Conservation (phyloP, 768 basidiomycete genomes). For the Lactifluus hygrophoroides region DNA sequence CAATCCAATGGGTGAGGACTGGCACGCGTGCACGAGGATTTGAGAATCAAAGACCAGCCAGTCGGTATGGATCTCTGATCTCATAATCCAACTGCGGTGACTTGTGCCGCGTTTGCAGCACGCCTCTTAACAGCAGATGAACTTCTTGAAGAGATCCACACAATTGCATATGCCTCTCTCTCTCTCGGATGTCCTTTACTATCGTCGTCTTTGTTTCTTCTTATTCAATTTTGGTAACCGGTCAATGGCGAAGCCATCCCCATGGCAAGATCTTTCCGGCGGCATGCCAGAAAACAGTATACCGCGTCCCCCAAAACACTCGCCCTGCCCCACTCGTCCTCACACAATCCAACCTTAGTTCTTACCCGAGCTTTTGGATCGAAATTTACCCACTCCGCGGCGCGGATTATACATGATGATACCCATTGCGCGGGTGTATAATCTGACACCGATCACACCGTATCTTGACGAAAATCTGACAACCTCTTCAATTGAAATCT, state of each 20-base stretch:
- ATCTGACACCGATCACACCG: conserved; percentile 14
- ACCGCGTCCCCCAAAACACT: too few species aligned
- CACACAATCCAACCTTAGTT: neutral
- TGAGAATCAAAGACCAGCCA: conserved; percentile 9
- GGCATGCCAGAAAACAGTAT: neutral
- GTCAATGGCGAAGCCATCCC: conserved; percentile 13
- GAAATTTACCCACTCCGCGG: conserved; percentile 11
- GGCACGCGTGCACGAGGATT: conserved; percentile 10
- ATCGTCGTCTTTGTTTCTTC: neutral
- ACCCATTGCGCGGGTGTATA: neutral
- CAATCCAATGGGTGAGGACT: too few species aligned
- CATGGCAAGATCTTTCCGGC: conserved; percentile 12
- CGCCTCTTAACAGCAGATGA: conserved; percentile 17
- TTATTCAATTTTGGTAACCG: conserved; percentile 14
- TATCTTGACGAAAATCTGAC: conserved; percentile 18
- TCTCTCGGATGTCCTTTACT: neutral
- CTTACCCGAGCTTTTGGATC: conserved; percentile 4
- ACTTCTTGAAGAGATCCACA: conserved; percentile 18
- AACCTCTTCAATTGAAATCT: conserved; percentile 1
- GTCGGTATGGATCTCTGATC: conserved; percentile 13
- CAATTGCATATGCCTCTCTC: neutral
- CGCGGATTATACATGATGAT: neutral
- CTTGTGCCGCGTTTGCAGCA: conserved; percentile 19
- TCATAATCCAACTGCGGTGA: conserved; percentile 13
- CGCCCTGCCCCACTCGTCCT: too few species aligned